phyloP scores from a whole-genome alignment of 768 basidiomycete genomes.

The Termitomyces sp. region DNA sequence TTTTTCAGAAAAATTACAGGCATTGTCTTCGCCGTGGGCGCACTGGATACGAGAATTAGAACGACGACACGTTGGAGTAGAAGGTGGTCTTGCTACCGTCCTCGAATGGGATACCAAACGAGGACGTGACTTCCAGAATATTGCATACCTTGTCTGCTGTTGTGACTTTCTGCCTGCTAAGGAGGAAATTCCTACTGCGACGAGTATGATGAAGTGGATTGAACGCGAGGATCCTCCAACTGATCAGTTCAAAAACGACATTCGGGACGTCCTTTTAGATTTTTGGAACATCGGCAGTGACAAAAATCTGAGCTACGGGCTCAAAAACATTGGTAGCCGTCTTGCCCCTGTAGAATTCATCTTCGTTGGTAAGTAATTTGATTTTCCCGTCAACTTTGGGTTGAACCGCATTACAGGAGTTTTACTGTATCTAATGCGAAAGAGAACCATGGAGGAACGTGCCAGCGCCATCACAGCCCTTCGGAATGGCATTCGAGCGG shows the following conservation, averaged over 20 bases:
- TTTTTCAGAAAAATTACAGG: conserved; percentile 67
- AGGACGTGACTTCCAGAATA: conserved; percentile 71
- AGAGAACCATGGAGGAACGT: conserved; percentile 35
- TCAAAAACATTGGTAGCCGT: conserved; percentile 48
- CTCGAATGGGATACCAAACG: conserved; percentile 63
- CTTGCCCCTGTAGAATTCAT: conserved; percentile 76
- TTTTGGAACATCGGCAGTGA: conserved; percentile 50
- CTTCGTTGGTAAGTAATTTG: conserved; percentile 57
- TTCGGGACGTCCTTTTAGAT: conserved; percentile 47
- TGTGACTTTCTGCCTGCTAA: conserved; percentile 48
- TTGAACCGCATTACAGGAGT: conserved; percentile 43
- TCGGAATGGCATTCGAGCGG: conserved; percentile 46
- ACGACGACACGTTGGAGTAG: conserved; percentile 46
- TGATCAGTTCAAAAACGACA: conserved; percentile 43
- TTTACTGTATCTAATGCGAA: conserved; percentile 50
- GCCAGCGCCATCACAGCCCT: conserved; percentile 54
- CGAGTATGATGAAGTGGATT: conserved; percentile 54
- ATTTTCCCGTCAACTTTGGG: neutral
- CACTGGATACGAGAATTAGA: conserved; percentile 62
- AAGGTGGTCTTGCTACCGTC: conserved; percentile 50
- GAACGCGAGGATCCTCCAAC: conserved; percentile 34
- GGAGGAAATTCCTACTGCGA: conserved; percentile 44
- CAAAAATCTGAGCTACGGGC: conserved; percentile 34
- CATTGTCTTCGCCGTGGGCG: conserved; percentile 66
- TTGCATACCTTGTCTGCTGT: conserved; percentile 66